phyloP scores from a whole-genome alignment of 2,329 filamentous ascomycete genomes.

The Gremmenia infestans region DNA sequence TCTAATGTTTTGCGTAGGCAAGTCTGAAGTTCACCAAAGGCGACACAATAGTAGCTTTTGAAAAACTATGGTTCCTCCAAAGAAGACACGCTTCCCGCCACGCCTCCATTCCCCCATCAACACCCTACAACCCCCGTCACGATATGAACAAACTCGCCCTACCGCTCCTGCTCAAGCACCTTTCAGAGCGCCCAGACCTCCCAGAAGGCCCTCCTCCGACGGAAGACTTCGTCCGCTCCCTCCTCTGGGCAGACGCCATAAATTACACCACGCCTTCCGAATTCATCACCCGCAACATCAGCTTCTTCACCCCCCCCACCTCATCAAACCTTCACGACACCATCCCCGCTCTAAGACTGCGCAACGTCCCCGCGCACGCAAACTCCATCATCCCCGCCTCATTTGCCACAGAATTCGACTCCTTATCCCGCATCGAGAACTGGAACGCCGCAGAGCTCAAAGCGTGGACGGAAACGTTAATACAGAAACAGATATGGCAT shows the following conservation, averaged over 20 bases:
- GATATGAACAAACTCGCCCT: constrained; percentile 26
- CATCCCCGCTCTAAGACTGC: constrained; percentile 16
- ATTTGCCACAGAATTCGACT: too few species aligned
- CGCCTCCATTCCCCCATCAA: constrained; percentile 10
- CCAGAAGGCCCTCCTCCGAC: too few species aligned
- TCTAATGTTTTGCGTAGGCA: constrained; percentile 48
- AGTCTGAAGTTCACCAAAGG: constrained; percentile 85
- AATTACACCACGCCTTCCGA: constrained; percentile 51
- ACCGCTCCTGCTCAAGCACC: constrained; percentile 21
- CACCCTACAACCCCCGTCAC: constrained; percentile 15
- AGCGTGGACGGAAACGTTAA: neutral
- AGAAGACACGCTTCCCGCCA: constrained; percentile 49
- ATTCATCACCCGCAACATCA: constrained; percentile 51
- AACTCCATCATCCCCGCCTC: neutral
- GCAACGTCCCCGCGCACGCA: constrained; percentile 10
- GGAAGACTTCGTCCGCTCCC: constrained; percentile 42
- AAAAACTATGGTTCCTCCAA: constrained; percentile 79
- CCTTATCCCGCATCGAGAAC: neutral
- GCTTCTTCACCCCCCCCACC: constrained; percentile 48
- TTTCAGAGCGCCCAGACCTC: constrained; percentile 7
- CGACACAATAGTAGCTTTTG: constrained; percentile 75
- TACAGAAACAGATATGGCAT: too few species aligned
- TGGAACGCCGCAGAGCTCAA: neutral
- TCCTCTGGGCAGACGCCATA: constrained; percentile 50
- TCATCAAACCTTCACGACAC: constrained; percentile 12